These are phyloP conservation scores for Arabis alpina DNA, from an alignment of 345 rosid species.

Conservation along the genomic window DNA sequence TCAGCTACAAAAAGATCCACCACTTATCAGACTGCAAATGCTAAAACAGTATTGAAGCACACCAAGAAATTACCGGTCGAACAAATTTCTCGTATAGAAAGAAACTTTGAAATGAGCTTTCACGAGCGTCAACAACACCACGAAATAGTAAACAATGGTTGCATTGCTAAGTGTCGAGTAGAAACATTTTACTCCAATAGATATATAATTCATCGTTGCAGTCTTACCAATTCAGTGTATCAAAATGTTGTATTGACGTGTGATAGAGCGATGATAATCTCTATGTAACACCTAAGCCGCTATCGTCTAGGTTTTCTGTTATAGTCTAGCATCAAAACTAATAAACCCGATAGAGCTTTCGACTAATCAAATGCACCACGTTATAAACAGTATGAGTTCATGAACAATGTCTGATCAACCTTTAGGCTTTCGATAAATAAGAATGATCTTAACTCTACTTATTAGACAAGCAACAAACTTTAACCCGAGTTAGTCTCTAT, in stretches of 20 bases:
- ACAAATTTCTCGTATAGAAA: no score
- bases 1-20: conserved; percentile 66
- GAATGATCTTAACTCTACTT: not conserved
- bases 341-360: not conserved
- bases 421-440: not conserved
- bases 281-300: not conserved
- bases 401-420: not conserved
- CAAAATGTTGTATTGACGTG: not conserved
- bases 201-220: not conserved
- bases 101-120: no score
- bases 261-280: not conserved
- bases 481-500: no score
- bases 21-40: no score
- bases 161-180: no score
- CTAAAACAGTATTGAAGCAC: no score
- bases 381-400: not conserved
- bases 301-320: not conserved
- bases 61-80: no score
- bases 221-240: not conserved
- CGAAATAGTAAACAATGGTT: no score
- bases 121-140: no score
- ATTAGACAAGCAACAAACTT: no score
- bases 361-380: not conserved
- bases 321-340: not conserved
- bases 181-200: not conserved